Evolutionary conservation across 768 basidiomycete species (phyloP).

Genomic region (Mycena chlorophos): DNA sequence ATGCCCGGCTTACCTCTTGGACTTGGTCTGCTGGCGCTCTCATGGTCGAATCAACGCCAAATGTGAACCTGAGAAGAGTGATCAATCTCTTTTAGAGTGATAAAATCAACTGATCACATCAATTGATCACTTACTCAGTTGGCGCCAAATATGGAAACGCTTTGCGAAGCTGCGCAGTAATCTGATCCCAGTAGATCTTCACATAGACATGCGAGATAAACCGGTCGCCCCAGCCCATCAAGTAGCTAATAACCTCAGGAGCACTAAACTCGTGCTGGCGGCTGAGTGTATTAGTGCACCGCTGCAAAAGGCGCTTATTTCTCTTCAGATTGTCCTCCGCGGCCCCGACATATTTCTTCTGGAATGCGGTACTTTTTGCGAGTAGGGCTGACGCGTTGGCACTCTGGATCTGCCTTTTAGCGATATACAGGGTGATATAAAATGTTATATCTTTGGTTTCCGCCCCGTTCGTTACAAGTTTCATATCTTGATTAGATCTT

Average conservation of each 20-base stretch:
- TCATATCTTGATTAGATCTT: conserved; percentile 40
- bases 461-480: conserved; percentile 34
- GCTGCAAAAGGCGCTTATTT: conserved; percentile 33
- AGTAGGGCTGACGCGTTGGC: conserved; percentile 42
- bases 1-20: too few relatives aligned
- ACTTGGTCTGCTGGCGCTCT: too few relatives aligned
- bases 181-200: conserved; percentile 34
- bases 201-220: conserved; percentile 39
- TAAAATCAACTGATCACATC: too few relatives aligned
- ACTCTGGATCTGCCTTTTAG: conserved; percentile 39
- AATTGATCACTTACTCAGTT: neutral
- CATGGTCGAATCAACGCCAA: neutral
- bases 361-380: conserved; percentile 31
- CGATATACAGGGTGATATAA: conserved; percentile 41
- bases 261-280: conserved; percentile 39
- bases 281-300: conserved; percentile 34
- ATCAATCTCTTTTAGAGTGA: too few relatives aligned
- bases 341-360: conserved; percentile 13
- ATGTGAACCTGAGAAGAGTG: neutral
- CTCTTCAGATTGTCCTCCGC: conserved; percentile 14
- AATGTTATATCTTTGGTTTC: conserved; percentile 36
- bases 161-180: conserved; percentile 15
- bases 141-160: conserved; percentile 8
- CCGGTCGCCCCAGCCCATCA: conserved; percentile 45
- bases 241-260: conserved; percentile 37